Conservation (phyloP, 2,329 filamentous ascomycete genomes). For the Fusarium sp. region DNA sequence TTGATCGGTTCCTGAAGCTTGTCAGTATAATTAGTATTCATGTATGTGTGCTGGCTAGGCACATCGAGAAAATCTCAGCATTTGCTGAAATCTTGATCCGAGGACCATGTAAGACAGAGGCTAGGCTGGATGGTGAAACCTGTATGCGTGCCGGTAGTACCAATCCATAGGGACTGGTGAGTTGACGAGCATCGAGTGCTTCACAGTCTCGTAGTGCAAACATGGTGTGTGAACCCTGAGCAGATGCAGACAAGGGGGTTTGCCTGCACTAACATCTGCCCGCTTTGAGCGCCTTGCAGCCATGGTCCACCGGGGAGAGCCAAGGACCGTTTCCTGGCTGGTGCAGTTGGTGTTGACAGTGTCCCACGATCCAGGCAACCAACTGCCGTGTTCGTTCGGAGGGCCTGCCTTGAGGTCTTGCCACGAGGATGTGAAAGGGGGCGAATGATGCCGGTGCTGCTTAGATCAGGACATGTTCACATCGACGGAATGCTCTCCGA, state of each 20-base stretch:
- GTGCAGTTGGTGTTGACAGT: slow-evolving; percentile 32
- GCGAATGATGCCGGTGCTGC: not conserved
- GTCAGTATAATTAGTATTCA: slow-evolving; percentile 1
- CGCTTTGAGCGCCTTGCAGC: slow-evolving; percentile 46
- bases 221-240: slow-evolving; percentile 44
- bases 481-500: not conserved
- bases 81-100: slow-evolving; percentile 11
- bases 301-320: slow-evolving; percentile 32
- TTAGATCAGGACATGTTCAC: not conserved
- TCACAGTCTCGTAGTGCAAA: slow-evolving; percentile 4
- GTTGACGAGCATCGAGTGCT: slow-evolving; percentile 8
- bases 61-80: not conserved
- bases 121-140: slow-evolving; percentile 29
- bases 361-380: slow-evolving; percentile 30
- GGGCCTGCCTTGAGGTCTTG: not conserved
- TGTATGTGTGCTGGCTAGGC: not conserved
- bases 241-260: slow-evolving; percentile 42
- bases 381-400: slow-evolving; percentile 22
- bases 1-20: slow-evolving; percentile 32
- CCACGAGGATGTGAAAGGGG: not conserved
- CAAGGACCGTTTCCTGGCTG: slow-evolving; percentile 27
- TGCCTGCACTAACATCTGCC: slow-evolving; percentile 40
- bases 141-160: slow-evolving; percentile 5
- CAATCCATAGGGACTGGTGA: slow-evolving; percentile 20
- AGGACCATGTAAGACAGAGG: slow-evolving; percentile 9